These are phyloP conservation scores for Solanum hybrid DNA, from an alignment of 305 asterid genomes.

Conservation along the genomic window DNA sequence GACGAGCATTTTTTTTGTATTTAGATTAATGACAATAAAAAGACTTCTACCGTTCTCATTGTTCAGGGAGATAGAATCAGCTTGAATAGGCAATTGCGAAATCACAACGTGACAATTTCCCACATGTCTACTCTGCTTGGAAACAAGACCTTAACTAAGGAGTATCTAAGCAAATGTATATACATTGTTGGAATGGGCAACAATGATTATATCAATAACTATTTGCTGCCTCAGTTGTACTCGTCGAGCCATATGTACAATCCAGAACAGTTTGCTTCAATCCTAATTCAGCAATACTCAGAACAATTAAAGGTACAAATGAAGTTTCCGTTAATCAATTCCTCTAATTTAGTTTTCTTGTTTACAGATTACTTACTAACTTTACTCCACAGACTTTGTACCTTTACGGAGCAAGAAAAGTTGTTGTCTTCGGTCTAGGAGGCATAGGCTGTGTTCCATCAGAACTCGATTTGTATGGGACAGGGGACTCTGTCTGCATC, in stretches of 20 bases:
- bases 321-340: neutral
- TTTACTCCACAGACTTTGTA: constrained; percentile 25
- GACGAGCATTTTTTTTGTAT: neutral
- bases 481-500: constrained; percentile 20
- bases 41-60: neutral
- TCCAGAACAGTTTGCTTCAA: constrained; percentile 27
- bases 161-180: constrained; percentile 23
- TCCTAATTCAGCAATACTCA: constrained; percentile 15
- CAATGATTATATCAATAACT: constrained; percentile 27
- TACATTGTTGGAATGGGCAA: constrained; percentile 32
- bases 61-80: constrained; percentile 26
- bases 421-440: constrained; percentile 40
- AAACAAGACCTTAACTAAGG: neutral
- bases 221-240: constrained; percentile 12
- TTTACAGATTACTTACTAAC: neutral
- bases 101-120: constrained; percentile 14
- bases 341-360: neutral
- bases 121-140: neutral
- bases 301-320: constrained; percentile 2
- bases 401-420: constrained; percentile 37
- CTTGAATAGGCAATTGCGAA: constrained; percentile 25
- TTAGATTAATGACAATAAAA: neutral
- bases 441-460: constrained; percentile 40
- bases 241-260: constrained; percentile 14
- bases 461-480: constrained; percentile 5